phyloP scores from a whole-genome alignment of 2,329 filamentous ascomycete species.

The Purpureocillium lavendulum region DNA sequence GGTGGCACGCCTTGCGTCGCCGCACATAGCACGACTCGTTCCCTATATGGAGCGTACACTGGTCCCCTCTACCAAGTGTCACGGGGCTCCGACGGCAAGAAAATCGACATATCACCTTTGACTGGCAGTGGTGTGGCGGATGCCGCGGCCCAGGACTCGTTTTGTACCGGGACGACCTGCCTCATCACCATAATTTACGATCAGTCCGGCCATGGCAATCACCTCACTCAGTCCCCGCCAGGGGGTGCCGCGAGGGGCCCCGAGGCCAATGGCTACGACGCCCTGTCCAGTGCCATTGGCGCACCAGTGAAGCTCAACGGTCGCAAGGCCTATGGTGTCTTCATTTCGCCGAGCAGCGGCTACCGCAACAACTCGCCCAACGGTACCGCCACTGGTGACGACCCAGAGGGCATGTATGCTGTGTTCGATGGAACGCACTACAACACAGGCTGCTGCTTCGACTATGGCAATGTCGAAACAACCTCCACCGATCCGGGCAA shows the following conservation, averaged over 20 bases:
- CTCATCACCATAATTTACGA: slow-evolving; percentile 58
- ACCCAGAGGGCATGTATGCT: slow-evolving; percentile 51
- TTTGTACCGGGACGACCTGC: slow-evolving; percentile 53
- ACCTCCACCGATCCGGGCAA: slow-evolving; percentile 45
- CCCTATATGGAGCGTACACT: no score
- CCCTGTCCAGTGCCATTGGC: slow-evolving; percentile 48
- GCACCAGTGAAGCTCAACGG: slow-evolving; percentile 54
- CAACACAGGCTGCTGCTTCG: slow-evolving; percentile 48
- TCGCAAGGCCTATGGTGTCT: slow-evolving; percentile 55
- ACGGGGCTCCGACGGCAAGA: no score
- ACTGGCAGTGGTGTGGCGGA: slow-evolving; percentile 49
- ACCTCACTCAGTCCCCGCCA: slow-evolving; percentile 51
- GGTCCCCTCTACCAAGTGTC: no score
- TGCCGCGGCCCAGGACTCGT: slow-evolving; percentile 49
- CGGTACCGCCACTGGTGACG: slow-evolving; percentile 46
- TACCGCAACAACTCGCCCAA: slow-evolving; percentile 50
- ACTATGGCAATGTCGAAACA: slow-evolving; percentile 50
- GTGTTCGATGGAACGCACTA: slow-evolving; percentile 52
- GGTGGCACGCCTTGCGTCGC: no score
- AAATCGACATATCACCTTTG: no score
- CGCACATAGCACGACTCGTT: no score
- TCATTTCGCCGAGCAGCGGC: slow-evolving; percentile 51
- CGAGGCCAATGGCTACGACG: slow-evolving; percentile 47
- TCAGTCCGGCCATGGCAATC: slow-evolving; percentile 53
- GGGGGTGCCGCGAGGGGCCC: slow-evolving; percentile 49